Evolutionary conservation across 1,284 basidiomycete species (phyloP).

Genomic region (Malassezia arunalokei): DNA sequence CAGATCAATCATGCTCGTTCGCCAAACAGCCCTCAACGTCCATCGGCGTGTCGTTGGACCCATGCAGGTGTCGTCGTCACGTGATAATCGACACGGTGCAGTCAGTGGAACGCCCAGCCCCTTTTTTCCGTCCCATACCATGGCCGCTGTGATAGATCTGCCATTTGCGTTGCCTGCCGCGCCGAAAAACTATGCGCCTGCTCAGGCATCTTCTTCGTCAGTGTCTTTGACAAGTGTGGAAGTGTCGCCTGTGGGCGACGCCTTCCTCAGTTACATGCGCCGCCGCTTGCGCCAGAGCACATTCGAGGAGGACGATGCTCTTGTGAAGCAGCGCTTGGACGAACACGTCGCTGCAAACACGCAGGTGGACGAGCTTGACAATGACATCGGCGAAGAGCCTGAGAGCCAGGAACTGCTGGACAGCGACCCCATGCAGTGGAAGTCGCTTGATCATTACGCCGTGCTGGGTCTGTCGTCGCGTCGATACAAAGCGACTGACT

Average conservation of each 20-base stretch:
- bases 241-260: conserved; percentile 35
- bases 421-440: conserved; percentile 95
- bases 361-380: conserved; percentile 61
- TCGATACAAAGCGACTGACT: conserved; percentile 72
- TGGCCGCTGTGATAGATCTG: conserved; percentile 36
- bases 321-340: conserved; percentile 22
- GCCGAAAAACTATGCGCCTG: conserved; percentile 34
- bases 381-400: conserved; percentile 80
- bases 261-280: conserved; percentile 40
- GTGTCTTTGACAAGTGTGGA: conserved; percentile 18
- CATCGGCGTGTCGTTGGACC: neutral
- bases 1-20: conserved; percentile 23
- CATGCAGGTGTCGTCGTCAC: too few species aligned
- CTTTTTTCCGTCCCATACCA: conserved; percentile 4
- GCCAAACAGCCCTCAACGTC: neutral
- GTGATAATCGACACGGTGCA: too few species aligned
- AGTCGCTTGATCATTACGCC: conserved; percentile 98
- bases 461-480: conserved; percentile 85
- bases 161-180: conserved; percentile 36
- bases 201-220: conserved; percentile 25
- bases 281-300: conserved; percentile 30
- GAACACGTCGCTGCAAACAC: conserved; percentile 51
- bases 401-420: conserved; percentile 63
- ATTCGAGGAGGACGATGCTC: conserved; percentile 40
- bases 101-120: neutral